Evolutionary conservation across 2,329 filamentous ascomycete genomes (phyloP), one percentile per base, ranked within the genome.

Genomic region (Seiridium unicorne): DNA sequence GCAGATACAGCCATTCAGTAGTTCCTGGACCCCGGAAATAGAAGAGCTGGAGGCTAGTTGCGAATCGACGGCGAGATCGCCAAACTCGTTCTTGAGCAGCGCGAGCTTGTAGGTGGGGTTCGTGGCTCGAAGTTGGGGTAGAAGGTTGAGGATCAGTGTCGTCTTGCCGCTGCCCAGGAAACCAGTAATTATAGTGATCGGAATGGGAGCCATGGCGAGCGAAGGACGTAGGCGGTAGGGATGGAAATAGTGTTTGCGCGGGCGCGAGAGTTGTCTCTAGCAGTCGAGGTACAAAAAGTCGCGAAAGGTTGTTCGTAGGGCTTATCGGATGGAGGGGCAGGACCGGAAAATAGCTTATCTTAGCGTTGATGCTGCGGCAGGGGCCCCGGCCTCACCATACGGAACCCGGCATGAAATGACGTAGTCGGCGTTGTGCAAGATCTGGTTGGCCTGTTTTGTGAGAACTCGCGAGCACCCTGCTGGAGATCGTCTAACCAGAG

Each of bases 1-100:
- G 84, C 95, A 99, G 76, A 99, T 98, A 78, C 95, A 98, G 66
- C 94, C 95, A 74, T 97, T 96, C 58, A 99, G 88, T 1, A 99
- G 84, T 76, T 99, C 95, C 68, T 91, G 90, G 4, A 97, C 93
- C 59, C 93, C 94, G 1, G 92, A 89, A 66, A 99, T 93, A 63
- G 93, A 88, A 55, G 86, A 86, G 11, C 90, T 90, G 0, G 90
- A 83, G 13, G 95, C 94, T 36, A 99, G 89, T 74, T 97, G 91
- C 1, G 91, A 95, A 80, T 99, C 95, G 72, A 99, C 84, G 42
- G 93, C 93, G 47, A 99, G 78, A 74, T 98, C 93, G 72, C 95
- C 95, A 75, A 97, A 98, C 78, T 99, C 95, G 77, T 99, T 99
- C 75, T 99, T 99, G 59, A 99, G 85, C 13, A 99, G 88, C 2